Evolutionary conservation across 495 filamentous ascomycete species (phyloP).

Genomic region (Barbatosphaeria neglecta): DNA sequence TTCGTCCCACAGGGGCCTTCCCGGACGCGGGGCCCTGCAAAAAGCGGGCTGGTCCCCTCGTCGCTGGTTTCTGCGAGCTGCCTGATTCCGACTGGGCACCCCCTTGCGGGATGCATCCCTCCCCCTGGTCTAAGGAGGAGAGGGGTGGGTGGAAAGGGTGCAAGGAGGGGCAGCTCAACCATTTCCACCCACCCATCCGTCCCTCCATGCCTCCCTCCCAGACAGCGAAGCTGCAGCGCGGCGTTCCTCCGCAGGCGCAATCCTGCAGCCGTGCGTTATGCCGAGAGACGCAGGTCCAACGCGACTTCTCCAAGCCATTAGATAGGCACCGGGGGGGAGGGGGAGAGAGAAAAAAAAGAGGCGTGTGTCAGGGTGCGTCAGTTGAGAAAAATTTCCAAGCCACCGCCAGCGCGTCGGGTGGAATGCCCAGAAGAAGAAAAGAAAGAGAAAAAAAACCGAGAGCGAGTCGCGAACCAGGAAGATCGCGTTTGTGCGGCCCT

Average conservation of each 20-base stretch:
- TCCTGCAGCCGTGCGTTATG: neutral
- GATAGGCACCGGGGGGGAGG: too few species aligned
- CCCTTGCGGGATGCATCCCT: too few species aligned
- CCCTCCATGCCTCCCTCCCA: too few species aligned
- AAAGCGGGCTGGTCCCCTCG: neutral
- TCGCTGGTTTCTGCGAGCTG: neutral
- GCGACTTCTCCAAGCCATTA: too few species aligned
- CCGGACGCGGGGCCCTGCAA: neutral
- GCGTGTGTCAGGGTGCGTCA: neutral
- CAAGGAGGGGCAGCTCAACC: too few species aligned
- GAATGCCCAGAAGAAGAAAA: too few species aligned
- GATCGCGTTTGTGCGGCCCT: too few species aligned
- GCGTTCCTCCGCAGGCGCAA: neutral
- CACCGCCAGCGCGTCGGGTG: neutral
- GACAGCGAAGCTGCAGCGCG: too few species aligned
- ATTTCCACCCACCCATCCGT: too few species aligned
- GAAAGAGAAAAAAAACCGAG: neutral
- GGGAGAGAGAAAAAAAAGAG: too few species aligned
- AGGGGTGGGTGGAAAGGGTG: too few species aligned
- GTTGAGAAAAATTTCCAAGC: neutral
- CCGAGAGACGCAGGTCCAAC: neutral
- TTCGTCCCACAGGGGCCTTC: neutral
- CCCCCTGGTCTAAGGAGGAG: too few species aligned
- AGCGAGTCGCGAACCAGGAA: neutral
- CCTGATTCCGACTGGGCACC: neutral